Conservation (phyloP, 768 basidiomycete genomes). For the Royoungia palumana region DNA sequence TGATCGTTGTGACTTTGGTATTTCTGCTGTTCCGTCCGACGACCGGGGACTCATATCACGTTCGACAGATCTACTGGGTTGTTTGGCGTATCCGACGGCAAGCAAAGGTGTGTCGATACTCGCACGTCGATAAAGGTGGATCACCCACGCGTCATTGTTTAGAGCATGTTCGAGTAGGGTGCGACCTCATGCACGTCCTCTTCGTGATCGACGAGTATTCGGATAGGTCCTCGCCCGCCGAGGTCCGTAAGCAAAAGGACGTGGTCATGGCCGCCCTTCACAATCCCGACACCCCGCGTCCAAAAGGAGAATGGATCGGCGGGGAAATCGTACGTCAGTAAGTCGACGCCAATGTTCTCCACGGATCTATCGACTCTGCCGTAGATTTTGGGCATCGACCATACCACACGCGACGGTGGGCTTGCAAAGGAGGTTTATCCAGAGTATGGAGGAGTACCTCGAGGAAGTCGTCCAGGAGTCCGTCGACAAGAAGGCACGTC, state of each 20-base stretch:
- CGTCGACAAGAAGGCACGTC: conserved; percentile 32
- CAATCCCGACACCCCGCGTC: conserved; percentile 11
- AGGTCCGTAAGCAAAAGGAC: conserved; percentile 25
- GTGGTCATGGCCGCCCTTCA: conserved; percentile 20
- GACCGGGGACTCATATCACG: neutral
- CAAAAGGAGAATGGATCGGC: conserved; percentile 16
- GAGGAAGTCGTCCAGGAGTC: conserved; percentile 42
- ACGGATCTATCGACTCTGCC: neutral
- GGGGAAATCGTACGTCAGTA: conserved; percentile 19
- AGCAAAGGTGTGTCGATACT: conserved; percentile 9
- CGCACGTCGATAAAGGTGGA: neutral
- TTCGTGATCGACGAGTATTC: conserved; percentile 51
- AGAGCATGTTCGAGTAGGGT: conserved; percentile 32
- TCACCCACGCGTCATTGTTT: neutral
- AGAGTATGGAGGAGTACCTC: conserved; percentile 35
- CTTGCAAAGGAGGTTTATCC: conserved; percentile 33
- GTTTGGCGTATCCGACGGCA: conserved; percentile 1
- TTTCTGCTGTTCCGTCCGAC: neutral
- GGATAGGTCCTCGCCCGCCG: conserved; percentile 35
- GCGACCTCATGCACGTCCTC: conserved; percentile 51
- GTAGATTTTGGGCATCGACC: conserved; percentile 17
- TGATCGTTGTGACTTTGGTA: conserved; percentile 10
- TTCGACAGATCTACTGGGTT: conserved; percentile 9
- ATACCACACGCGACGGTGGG: conserved; percentile 2
- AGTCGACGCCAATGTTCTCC: too few species aligned